Base-by-base conservation (phyloP, 768 basidiomycete genomes). In the Suillus subalutaceus region DNA sequence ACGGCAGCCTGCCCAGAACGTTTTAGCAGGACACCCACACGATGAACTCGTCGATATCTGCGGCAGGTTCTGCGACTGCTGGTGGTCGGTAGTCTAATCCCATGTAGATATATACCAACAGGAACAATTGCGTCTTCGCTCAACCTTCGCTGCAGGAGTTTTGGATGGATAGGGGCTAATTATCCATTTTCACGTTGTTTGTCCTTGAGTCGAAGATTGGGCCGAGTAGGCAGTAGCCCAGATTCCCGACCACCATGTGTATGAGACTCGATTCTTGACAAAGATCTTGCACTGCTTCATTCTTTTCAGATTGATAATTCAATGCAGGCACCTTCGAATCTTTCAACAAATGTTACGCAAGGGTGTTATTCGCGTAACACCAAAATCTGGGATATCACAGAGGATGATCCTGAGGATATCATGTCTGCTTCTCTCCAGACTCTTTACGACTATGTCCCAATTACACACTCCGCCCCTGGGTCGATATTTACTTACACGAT, bases 391-490 rank as follows among this genome's bases (percentile, higher is more conserved):
- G 58, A 60, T 4, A 43, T 43, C 58, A 43, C 18, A 30, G 64
- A 63, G 44, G 70, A 66, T 50, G 84, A 86, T 63, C 83, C 87
- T 26, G 89, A 90, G 73, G 92, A 93, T 50, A 83, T 93, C 41
- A 79, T 93, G n/a, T 86, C 83, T 26, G 82, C 83, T 61, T 88
- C 90, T 9, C 80, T 93, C 37, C 80, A 86, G 68, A 81, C 77
- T 0, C 81, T 93, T 18, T 93, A 90, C 66, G 86, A 83, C 62
- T 82, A 87, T 70, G 77, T 79, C 23, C 90, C 90, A 4, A 83
- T 92, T 69, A 84, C 87, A 0, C 78, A 87, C 48, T 85, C 87
- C 6, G 84, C 85, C 4, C 75, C 87, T 10, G 88, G 87, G 10
- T 79, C 84, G 30, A 64, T 79, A 23, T 89, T 86, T 76, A 81